Percentiles rank a stretch among this genome's conserved stretches.
Conservation (phyloP, 345 rosid genomes). For the Acer campestre region DNA sequence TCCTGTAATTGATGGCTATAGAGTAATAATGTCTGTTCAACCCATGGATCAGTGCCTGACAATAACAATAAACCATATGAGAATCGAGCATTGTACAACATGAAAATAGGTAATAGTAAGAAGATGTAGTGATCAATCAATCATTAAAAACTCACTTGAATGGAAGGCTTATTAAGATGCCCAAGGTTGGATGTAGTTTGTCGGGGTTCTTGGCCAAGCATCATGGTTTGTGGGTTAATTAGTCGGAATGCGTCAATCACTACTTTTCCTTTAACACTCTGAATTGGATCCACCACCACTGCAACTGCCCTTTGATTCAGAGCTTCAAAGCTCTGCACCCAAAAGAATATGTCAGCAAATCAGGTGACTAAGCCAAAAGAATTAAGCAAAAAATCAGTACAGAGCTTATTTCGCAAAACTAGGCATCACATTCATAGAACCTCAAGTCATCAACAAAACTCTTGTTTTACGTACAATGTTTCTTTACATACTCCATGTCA, state of each 20-base stretch:
- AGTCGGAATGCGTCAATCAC: slow-evolving; percentile 98
- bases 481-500: background rate
- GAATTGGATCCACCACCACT: slow-evolving; percentile 98
- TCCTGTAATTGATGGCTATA: slow-evolving; percentile 95
- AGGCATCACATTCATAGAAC: background rate
- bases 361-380: background rate
- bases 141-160: slow-evolving; percentile 60
- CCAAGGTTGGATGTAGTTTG: slow-evolving; percentile 99
- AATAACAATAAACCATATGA: slow-evolving; percentile 21
- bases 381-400: background rate
- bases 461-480: slow-evolving; percentile 1
- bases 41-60: slow-evolving; percentile 97
- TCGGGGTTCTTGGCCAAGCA: slow-evolving; percentile 99
- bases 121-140: background rate
- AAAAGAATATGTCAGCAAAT: slow-evolving; percentile 6
- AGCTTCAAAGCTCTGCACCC: slow-evolving; percentile 96
- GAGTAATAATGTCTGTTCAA: slow-evolving; percentile 98
- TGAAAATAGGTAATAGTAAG: background rate
- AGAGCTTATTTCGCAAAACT: background rate
- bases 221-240: slow-evolving; percentile 97
- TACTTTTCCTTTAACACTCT: slow-evolving; percentile 97
- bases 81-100: slow-evolving; percentile 4
- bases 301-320: slow-evolving; percentile 97
- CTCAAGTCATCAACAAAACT: background rate
- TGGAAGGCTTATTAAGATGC: slow-evolving; percentile 96